These are phyloP conservation scores for Saitozyma sp. DNA, from an alignment of 768 basidiomycete genomes.

Conservation along the genomic window DNA sequence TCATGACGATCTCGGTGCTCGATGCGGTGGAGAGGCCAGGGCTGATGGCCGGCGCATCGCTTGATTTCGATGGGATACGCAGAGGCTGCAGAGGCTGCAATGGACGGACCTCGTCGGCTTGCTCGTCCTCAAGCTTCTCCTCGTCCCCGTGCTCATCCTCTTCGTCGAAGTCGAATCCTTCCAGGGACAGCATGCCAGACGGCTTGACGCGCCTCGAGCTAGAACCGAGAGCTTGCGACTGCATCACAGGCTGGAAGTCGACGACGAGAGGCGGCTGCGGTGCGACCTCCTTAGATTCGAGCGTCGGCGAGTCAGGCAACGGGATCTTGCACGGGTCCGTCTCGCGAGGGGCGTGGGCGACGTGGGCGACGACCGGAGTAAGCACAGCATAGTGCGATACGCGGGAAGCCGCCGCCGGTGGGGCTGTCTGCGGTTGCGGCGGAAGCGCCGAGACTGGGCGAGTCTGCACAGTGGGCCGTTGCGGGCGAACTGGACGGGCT, in stretches of 20 bases:
- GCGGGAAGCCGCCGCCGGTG: background rate
- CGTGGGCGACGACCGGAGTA: slow-evolving; percentile 5
- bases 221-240: background rate
- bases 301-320: slow-evolving; percentile 34
- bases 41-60: slow-evolving; percentile 1
- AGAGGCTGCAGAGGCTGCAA: slow-evolving; percentile 11
- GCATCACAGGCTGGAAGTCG: background rate
- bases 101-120: slow-evolving; percentile 24
- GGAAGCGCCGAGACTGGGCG: background rate
- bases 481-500: background rate
- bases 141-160: slow-evolving; percentile 13
- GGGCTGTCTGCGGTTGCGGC: background rate
- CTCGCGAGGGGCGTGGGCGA: slow-evolving; percentile 2
- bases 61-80: slow-evolving; percentile 5
- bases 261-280: background rate
- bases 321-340: slow-evolving; percentile 30
- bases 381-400: slow-evolving; percentile 5
- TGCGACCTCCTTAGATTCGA: slow-evolving; percentile 9
- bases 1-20: slow-evolving; percentile 2
- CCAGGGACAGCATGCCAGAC: slow-evolving; percentile 29
- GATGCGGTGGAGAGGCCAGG: slow-evolving; percentile 7
- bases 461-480: background rate
- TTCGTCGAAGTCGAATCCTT: slow-evolving; percentile 37
- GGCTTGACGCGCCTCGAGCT: slow-evolving; percentile 13
- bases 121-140: slow-evolving; percentile 6